Evolutionary conservation across 1,284 basidiomycete genomes (phyloP).

Genomic region (Cerioporus squamosus): DNA sequence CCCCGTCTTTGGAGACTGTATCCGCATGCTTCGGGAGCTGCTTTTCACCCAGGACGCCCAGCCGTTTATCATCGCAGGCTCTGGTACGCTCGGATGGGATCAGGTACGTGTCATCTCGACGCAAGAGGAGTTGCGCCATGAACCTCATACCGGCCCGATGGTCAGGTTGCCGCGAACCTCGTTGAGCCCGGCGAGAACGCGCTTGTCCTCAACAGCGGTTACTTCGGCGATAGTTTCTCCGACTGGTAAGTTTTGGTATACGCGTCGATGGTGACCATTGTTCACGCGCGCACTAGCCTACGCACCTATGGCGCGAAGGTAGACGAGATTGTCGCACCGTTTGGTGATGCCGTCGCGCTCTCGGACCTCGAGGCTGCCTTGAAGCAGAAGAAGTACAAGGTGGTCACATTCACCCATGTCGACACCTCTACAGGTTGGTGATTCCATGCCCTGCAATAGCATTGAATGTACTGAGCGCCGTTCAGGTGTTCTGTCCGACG

Average conservation of each 20-base stretch:
- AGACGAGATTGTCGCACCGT: constrained; percentile 82
- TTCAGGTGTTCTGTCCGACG: constrained; percentile 83
- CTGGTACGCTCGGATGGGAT: constrained; percentile 96
- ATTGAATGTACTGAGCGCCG: not conserved
- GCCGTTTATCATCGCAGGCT: constrained; percentile 90
- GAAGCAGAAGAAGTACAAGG: constrained; percentile 84
- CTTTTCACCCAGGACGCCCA: constrained; percentile 80
- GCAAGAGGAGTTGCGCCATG: not conserved
- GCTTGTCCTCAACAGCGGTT: constrained; percentile 84
- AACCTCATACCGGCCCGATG: not conserved
- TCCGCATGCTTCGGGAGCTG: constrained; percentile 84
- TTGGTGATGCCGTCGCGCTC: constrained; percentile 78
- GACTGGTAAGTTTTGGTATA: constrained; percentile 63
- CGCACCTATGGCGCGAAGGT: constrained; percentile 91
- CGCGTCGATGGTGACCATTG: not conserved
- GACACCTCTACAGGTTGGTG: constrained; percentile 83
- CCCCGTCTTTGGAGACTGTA: constrained; percentile 87
- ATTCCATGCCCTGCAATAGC: not conserved
- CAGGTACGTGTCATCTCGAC: constrained; percentile 49
- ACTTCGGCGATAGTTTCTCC: constrained; percentile 87
- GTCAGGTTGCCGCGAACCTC: constrained; percentile 80
- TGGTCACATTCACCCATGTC: constrained; percentile 94
- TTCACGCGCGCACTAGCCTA: constrained; percentile 51
- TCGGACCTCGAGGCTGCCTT: constrained; percentile 77
- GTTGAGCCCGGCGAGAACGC: constrained; percentile 82